These are phyloP conservation scores for fission yeast (Schizosaccharomyces pombe) DNA, from an alignment of 805 yeast species.

Conservation along the genomic window ASM294v3 CU329670.1:4633501-4634000, in stretches of 20 bases:
- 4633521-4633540: no score
- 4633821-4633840: constrained; percentile 34
- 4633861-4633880: constrained; percentile 35
- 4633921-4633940: constrained; percentile 33
- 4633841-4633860: constrained; percentile 29
- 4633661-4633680: constrained; percentile 24
- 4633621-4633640: constrained; percentile 5
- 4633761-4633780: constrained; percentile 37
- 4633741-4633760: constrained; percentile 13
- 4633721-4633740: constrained; percentile 43
- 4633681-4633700: constrained; percentile 23
- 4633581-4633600: not conserved
- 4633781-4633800: constrained; percentile 44
- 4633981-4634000: no score
- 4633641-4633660: constrained; percentile 33
- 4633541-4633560: no score
- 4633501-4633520: no score
- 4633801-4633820: constrained; percentile 56
- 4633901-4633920: constrained; percentile 42
- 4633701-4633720: constrained; percentile 43
- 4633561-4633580: not conserved
- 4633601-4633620: not conserved
- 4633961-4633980: constrained; percentile 48
- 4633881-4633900: constrained; percentile 50
- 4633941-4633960: constrained; percentile 29